Base-by-base conservation (phyloP, 2,329 filamentous ascomycete species). In the Paracoccidioides lutzii region DNA sequence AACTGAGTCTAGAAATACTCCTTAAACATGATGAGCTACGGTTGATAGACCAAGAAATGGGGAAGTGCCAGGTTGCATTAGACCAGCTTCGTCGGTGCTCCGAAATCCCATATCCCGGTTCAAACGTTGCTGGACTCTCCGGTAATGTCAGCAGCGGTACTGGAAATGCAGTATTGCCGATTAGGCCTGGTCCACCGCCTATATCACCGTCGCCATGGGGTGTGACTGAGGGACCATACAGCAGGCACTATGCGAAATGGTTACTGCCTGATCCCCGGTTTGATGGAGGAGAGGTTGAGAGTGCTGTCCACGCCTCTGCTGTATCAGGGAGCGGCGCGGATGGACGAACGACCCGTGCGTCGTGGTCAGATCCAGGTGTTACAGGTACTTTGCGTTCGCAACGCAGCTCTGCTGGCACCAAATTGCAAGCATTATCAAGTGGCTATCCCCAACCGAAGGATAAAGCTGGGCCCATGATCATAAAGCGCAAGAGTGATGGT, bases 201-300 rank as follows among this genome's bases (percentile, higher is more conserved):
- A 77, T 81, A 64, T 89, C 87, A 77, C 88, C 90, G 41, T 82
- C 93, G 46, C 87, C 93, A 3, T 95, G 90, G 76, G 91, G 91
- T 62, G 88, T 96, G 56, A 83, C 84, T 14, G 88, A 96, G 64
- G 93, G 93, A 9, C 90, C 93, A 2, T 97, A 97, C 72, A 85
- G 90, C 58, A 84, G 90, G 63, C 93, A 97, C 74, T 96, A 96
- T 72, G 84, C 89, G 67, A 89, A 88, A 76, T 98, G 93, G 93
- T 81, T 98, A 62, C 84, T 97, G 58, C 88, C 87, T 53, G 90
- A 96, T 71, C 81, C 87, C 56, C 81, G 81, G 51, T 97, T 97
- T 70, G 91, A 96, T 69, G 87, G 85, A 32, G 71, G 70, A 37
- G 70, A 73, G 43, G 51, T 59, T 9, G 68, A 71, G n/a, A 57